These are phyloP conservation scores for Hypoxylon sp. DNA, from an alignment of 2,329 filamentous ascomycete genomes.

Conservation along the genomic window DNA sequence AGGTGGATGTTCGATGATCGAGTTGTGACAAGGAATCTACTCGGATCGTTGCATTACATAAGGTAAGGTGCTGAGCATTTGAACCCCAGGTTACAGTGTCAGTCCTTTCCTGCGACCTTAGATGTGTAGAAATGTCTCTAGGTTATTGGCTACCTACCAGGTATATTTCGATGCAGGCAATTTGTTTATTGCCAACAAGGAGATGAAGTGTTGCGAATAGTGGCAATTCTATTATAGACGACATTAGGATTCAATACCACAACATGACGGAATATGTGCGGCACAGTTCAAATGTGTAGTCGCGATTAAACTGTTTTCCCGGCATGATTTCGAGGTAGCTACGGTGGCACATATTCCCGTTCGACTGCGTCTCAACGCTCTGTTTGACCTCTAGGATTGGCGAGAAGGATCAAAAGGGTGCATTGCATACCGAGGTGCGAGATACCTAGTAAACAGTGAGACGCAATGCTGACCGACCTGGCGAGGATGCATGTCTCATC, in stretches of 20 bases:
- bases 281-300: not conserved
- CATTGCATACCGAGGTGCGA: not conserved
- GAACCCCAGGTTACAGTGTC: not conserved
- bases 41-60: not conserved
- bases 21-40: not conserved
- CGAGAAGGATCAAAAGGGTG: not conserved
- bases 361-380: not conserved
- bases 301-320: not conserved
- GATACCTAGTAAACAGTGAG: not conserved
- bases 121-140: not conserved
- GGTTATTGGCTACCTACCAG: not conserved
- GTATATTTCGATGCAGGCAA: not conserved
- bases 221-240: not conserved
- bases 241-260: not conserved
- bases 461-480: not conserved
- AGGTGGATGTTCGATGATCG: not conserved
- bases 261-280: not conserved
- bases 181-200: not conserved
- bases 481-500: conserved; percentile 1
- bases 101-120: not conserved
- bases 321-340: not conserved
- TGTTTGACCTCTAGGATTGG: not conserved
- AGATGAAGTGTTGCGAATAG: not conserved
- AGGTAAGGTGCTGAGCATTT: not conserved
- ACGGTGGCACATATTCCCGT: not conserved